These are phyloP conservation scores for Erythrophleum fordii DNA, from an alignment of 306 rosid species.

Conservation along the genomic window DNA sequence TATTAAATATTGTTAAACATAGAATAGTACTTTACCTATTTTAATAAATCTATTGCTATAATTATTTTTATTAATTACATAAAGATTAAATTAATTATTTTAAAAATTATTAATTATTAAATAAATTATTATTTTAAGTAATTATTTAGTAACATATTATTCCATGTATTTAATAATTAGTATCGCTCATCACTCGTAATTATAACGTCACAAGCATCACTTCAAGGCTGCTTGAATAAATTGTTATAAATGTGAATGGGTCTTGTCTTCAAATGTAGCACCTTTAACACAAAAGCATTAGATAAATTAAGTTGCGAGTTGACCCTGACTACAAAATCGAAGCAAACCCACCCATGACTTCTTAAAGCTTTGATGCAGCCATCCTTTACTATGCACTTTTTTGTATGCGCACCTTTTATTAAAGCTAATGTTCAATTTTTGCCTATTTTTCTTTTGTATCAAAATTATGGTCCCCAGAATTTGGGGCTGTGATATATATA, in stretches of 20 bases:
- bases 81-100: too few species aligned
- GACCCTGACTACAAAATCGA: neutral
- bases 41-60: too few species aligned
- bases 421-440: conserved; percentile 15
- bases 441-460: neutral
- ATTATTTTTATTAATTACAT: too few species aligned
- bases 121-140: too few species aligned
- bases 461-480: neutral
- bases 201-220: neutral
- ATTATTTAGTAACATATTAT: too few species aligned
- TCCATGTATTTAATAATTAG: too few species aligned
- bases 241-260: neutral
- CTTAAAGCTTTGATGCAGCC: neutral
- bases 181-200: too few species aligned
- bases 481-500: too few species aligned
- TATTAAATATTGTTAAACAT: too few species aligned
- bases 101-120: too few species aligned
- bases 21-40: too few species aligned
- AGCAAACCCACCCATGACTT: conserved; percentile 13
- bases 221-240: neutral
- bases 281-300: conserved; percentile 9
- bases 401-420: conserved; percentile 7
- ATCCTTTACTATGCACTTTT: neutral
- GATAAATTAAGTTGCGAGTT: neutral
- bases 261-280: neutral